A percentile compares a stretch with the other conserved stretches of the same genome.
Evolutionary conservation across 2,329 filamentous ascomycete genomes (phyloP).

Genomic region (Fusarium brevicatenulatum): DNA sequence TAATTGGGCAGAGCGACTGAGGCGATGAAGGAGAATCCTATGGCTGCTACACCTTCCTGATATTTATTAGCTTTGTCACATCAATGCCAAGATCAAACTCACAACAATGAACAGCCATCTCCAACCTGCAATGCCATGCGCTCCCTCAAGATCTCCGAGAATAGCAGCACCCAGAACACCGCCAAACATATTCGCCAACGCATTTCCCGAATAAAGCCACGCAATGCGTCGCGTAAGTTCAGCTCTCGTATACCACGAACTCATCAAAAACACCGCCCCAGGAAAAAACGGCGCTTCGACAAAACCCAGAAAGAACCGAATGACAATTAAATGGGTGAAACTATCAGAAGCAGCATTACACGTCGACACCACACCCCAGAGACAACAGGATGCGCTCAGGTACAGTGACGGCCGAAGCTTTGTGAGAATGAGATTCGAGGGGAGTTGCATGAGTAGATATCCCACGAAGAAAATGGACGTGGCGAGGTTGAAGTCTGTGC

Average conservation of each 20-base stretch:
- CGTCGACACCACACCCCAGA: conserved; percentile 53
- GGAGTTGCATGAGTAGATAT: conserved; percentile 70
- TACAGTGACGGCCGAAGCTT: conserved; percentile 64
- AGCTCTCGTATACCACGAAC: conserved; percentile 56
- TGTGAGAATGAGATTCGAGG: conserved; percentile 68
- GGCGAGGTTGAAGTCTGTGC: conserved; percentile 67
- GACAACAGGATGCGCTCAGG: conserved; percentile 58
- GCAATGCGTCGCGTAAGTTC: conserved; percentile 68
- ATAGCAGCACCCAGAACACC: conserved; percentile 62
- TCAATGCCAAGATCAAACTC: background rate
- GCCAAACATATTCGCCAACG: conserved; percentile 62
- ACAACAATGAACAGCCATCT: conserved; percentile 73
- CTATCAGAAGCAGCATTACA: conserved; percentile 58
- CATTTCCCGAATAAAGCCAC: conserved; percentile 66
- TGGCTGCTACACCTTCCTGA: conserved; percentile 53
- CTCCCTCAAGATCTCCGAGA: conserved; percentile 55
- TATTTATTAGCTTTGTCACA: fast-evolving
- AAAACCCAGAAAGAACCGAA: conserved; percentile 56
- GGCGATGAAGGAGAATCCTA: conserved; percentile 50
- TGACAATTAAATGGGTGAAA: conserved; percentile 56
- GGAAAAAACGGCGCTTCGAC: conserved; percentile 64
- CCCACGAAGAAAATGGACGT: conserved; percentile 71
- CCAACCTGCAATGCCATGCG: conserved; percentile 68
- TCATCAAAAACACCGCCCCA: conserved; percentile 59
- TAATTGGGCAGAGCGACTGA: conserved; percentile 61